Evolutionary conservation across 805 yeast genomes (phyloP).

Genomic region (Kluyveromyces aestuarii): DNA sequence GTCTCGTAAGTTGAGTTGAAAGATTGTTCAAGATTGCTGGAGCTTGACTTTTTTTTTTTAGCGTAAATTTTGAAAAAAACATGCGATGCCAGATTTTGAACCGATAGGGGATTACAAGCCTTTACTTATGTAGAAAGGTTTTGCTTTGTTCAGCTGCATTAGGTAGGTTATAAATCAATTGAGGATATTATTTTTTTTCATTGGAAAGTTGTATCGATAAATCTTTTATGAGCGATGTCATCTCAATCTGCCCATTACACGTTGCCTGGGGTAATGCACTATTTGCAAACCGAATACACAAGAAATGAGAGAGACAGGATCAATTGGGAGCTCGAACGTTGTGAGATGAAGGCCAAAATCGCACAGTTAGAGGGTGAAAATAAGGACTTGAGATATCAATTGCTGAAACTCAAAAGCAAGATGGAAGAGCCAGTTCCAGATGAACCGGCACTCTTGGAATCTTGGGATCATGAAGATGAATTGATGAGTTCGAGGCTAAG

Average conservation of each 20-base stretch:
- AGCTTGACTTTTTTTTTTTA: background rate
- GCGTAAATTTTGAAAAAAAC: too few species aligned
- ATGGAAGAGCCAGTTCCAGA: background rate
- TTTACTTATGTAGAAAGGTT: too few species aligned
- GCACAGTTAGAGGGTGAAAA: slow-evolving; percentile 47
- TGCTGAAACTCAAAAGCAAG: slow-evolving; percentile 7
- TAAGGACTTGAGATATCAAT: slow-evolving; percentile 25
- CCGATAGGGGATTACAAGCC: too few species aligned
- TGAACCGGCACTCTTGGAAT: background rate
- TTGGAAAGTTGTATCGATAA: too few species aligned
- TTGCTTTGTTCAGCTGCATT: too few species aligned
- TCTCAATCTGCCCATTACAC: slow-evolving; percentile 14
- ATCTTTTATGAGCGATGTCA: background rate
- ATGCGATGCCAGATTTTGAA: too few species aligned
- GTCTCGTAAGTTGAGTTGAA: too few species aligned
- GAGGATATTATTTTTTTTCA: too few species aligned
- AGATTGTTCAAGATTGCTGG: too few species aligned
- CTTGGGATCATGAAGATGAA: slow-evolving; percentile 5
- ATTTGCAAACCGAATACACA: slow-evolving; percentile 54
- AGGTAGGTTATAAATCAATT: too few species aligned
- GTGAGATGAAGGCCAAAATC: slow-evolving; percentile 47
- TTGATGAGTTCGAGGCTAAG: slow-evolving; percentile 19
- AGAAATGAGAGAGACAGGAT: slow-evolving; percentile 51
- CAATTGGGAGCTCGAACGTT: slow-evolving; percentile 51
- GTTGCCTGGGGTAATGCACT: slow-evolving; percentile 50